Evolutionary conservation across 2,329 filamentous ascomycete genomes (phyloP), one percentile per base, ranked within the genome.

Genomic region (Xenosphaeropsis pyriputrescens): DNA sequence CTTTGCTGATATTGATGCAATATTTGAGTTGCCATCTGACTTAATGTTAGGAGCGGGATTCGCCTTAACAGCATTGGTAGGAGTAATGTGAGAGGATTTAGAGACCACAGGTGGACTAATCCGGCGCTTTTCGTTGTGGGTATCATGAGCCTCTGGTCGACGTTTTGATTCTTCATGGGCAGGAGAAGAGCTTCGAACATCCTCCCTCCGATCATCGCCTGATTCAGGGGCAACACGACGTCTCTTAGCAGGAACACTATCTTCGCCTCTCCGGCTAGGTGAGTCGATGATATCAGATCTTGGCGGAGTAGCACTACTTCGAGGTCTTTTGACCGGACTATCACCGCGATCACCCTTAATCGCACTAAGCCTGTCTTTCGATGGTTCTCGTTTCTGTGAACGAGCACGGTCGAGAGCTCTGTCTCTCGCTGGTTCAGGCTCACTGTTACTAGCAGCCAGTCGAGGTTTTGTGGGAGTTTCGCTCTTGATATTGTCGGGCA

Each of bases 301-400:
- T 18, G 75, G 69, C 2, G 75, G 73, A 1, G 74, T 76, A 36
- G 67, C 63, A 45, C 75, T 79, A 19, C 63, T 62, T 18, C 75
- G 64, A 47, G 70, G 70, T 32, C 75, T 62, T 52, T 79, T 79
- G n/a, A 61, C 53, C 6, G 68, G 57, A 37, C 57, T 59, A 18
- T 77, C 73, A 12, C 64, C 62, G 6, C 65, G 59, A 34, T 77
- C 73, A 12, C 64, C 62, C 6, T 64, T 59, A 34, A 65, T 59
- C 22, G 47, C 48, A 7, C 64, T 63, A 11, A 67, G 52, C 19
- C 65, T 61, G 42, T 79, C 74, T 37, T 65, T 66, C 3, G 72
- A 73, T 43, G 75, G 71, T 43, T 79, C 72, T 40, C 72, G 63
- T 50, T 74, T 78, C 11, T 77, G 53, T 14, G 71, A 68, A 47